Conservation (phyloP, 805 yeast species). For the Candida anglica region DNA sequence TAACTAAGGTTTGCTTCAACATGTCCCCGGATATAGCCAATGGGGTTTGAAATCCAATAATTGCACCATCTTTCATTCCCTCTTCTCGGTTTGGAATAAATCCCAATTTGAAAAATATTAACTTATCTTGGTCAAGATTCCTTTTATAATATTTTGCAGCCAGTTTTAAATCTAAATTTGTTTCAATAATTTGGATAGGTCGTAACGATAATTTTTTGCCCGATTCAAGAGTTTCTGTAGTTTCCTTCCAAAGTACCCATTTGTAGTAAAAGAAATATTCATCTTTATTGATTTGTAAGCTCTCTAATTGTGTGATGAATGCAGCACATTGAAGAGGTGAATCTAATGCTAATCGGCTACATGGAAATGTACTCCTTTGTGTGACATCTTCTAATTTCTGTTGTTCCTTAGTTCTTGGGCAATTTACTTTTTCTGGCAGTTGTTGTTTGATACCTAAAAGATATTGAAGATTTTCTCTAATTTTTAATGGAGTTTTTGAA, state of each 20-base stretch:
- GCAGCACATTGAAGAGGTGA: conserved; percentile 9
- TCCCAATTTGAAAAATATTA: conserved; percentile 12
- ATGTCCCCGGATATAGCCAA: conserved; percentile 7
- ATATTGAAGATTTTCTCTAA: conserved; percentile 2
- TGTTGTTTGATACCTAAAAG: conserved; percentile 1
- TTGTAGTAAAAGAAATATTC: conserved; percentile 14
- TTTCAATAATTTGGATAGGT: conserved; percentile 11
- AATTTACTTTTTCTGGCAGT: no score
- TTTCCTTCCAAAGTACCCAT: conserved; percentile 14
- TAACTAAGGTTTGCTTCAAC: conserved; percentile 6
- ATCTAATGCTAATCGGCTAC: conserved; percentile 13
- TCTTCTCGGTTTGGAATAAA: conserved; percentile 9
- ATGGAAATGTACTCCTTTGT: no score
- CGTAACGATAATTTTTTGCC: not conserved
- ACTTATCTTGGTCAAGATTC: conserved; percentile 2
- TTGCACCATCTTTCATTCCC: conserved; percentile 10
- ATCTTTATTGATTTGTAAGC: conserved; percentile 9
- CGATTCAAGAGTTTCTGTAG: not conserved
- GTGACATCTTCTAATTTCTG: no score
- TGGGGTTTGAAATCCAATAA: conserved; percentile 14
- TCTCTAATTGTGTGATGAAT: conserved; percentile 2
- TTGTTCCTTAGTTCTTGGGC: no score
- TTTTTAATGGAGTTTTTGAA: conserved; percentile 1
- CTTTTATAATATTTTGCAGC: conserved; percentile 3
- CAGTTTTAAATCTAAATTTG: conserved; percentile 8